These are phyloP conservation scores for Sarocladium brachiariae DNA, from an alignment of 2,329 filamentous ascomycete genomes.

Conservation along the genomic window DNA sequence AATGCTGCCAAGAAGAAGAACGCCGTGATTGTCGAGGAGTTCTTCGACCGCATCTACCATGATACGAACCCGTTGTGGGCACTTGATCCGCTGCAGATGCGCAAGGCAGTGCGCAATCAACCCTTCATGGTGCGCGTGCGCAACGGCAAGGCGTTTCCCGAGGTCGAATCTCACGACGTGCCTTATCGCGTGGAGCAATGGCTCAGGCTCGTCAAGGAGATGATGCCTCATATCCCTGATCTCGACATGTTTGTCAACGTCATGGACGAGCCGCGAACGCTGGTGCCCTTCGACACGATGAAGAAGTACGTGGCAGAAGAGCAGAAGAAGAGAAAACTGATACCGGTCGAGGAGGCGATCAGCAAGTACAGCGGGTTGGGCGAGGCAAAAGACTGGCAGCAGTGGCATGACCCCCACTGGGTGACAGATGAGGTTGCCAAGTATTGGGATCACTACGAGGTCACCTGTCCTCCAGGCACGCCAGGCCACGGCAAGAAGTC, in stretches of 20 bases:
- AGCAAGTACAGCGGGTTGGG: constrained; percentile 31
- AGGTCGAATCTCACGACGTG: constrained; percentile 27
- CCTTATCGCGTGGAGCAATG: constrained; percentile 37
- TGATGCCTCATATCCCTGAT: constrained; percentile 50
- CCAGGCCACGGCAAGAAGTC: constrained; percentile 32
- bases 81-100: constrained; percentile 35
- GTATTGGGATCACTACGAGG: constrained; percentile 51
- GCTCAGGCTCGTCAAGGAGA: constrained; percentile 42
- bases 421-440: constrained; percentile 29
- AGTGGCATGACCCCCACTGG: constrained; percentile 42
- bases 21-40: constrained; percentile 53
- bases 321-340: constrained; percentile 34
- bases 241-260: constrained; percentile 62
- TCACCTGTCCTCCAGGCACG: constrained; percentile 51
- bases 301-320: constrained; percentile 43
- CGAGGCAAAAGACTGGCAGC: constrained; percentile 28
- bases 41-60: constrained; percentile 58
- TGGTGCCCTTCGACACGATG: constrained; percentile 53
- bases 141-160: constrained; percentile 31
- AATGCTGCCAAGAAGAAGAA: constrained; percentile 43
- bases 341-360: constrained; percentile 17
- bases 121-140: constrained; percentile 41
- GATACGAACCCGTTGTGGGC: constrained; percentile 57
- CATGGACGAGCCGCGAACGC: constrained; percentile 55
- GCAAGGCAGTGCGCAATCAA: constrained; percentile 33